These are phyloP conservation scores for Colletotrichum liaoningense DNA, from an alignment of 2,329 filamentous ascomycete species.

Conservation along the genomic window DNA sequence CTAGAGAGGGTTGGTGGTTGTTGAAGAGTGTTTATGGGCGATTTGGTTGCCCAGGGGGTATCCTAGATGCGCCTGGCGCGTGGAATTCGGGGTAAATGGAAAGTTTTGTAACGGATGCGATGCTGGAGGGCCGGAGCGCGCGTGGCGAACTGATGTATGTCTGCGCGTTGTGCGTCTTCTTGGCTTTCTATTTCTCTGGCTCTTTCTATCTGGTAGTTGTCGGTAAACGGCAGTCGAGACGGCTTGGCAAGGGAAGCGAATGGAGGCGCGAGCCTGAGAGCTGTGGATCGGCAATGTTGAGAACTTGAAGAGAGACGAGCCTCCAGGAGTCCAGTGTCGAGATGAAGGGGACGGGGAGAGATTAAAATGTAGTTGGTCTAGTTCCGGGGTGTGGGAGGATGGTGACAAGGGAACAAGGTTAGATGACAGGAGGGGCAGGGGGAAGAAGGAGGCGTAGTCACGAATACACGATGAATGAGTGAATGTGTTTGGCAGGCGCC, in stretches of 20 bases:
- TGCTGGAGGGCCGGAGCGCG: neutral
- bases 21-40: constrained; percentile 1
- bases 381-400: neutral
- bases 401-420: neutral
- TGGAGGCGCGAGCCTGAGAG: constrained; percentile 1
- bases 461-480: constrained; percentile 10
- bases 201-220: neutral
- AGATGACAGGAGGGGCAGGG: neutral
- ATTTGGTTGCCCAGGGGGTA: constrained; percentile 2
- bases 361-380: neutral
- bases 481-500: neutral
- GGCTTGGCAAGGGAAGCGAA: constrained; percentile 22
- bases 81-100: neutral
- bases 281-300: constrained; percentile 20
- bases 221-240: constrained; percentile 21
- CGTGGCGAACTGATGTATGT: neutral
- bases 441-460: constrained; percentile 29
- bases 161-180: neutral
- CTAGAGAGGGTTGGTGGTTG: neutral
- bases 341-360: constrained; percentile 5
- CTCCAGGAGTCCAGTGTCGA: neutral
- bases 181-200: neutral
- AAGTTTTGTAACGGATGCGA: neutral
- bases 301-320: neutral
- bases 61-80: neutral